phyloP scores from a whole-genome alignment of 345 rosid genomes.

The Passiflora organensis region DNA sequence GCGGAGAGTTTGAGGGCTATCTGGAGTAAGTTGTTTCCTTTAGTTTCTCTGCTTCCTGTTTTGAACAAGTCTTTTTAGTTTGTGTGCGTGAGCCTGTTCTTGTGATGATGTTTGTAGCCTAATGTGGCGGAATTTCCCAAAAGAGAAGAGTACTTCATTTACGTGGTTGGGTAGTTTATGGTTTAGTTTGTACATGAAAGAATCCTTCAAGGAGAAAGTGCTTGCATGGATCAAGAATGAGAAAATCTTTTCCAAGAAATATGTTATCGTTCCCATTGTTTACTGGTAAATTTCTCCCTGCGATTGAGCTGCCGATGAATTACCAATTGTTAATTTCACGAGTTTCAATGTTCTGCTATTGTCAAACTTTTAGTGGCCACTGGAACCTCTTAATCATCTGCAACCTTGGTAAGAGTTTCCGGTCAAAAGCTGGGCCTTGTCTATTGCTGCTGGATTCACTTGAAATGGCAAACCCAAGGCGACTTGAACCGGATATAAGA shows the following conservation, averaged over 20 bases:
- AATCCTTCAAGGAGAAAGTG: slow-evolving; percentile 30
- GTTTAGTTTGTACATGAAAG: slow-evolving; percentile 47
- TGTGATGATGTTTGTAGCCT: slow-evolving; percentile 20
- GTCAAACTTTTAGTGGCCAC: slow-evolving; percentile 44
- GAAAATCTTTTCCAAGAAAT: slow-evolving; percentile 53
- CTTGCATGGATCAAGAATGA: slow-evolving; percentile 47
- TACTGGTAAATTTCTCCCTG: slow-evolving; percentile 36
- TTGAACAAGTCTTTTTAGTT: neutral
- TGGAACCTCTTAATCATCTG: slow-evolving; percentile 79
- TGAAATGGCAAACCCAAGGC: slow-evolving; percentile 41
- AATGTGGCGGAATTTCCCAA: slow-evolving; percentile 45
- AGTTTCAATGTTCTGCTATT: neutral
- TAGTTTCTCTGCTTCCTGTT: neutral
- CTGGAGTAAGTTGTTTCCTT: slow-evolving; percentile 40
- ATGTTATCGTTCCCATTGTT: slow-evolving; percentile 67
- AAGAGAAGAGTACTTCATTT: slow-evolving; percentile 39
- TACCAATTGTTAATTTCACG: neutral
- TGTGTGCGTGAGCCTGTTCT: neutral
- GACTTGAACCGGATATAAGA: slow-evolving; percentile 57
- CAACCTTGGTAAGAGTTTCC: slow-evolving; percentile 46
- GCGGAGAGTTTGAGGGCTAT: slow-evolving; percentile 21
- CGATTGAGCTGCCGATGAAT: neutral
- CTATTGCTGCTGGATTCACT: slow-evolving; percentile 71
- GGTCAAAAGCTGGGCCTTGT: slow-evolving; percentile 41
- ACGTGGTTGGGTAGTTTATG: slow-evolving; percentile 46